phyloP scores from a whole-genome alignment of 2,329 filamentous ascomycete species.

The Aspergillus ruber region DNA sequence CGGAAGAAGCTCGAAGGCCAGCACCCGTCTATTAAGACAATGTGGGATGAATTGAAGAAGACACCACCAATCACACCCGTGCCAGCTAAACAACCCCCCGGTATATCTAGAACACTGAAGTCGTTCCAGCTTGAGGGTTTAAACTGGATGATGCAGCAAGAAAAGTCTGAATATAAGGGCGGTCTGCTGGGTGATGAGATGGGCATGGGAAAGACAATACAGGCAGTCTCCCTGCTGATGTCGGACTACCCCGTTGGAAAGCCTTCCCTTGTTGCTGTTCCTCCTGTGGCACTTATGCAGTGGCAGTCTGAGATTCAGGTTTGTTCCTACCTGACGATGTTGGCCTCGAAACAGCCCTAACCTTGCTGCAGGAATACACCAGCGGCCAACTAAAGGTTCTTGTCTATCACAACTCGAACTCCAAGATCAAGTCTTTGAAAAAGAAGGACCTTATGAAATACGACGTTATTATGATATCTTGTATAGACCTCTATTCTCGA shows the following conservation, averaged over 20 bases:
- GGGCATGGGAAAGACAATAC: constrained; percentile 98
- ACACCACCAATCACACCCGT: constrained; percentile 60
- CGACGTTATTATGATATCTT: constrained; percentile 96
- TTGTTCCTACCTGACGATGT: constrained; percentile 19
- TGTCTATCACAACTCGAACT: constrained; percentile 80
- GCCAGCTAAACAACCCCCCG: constrained; percentile 63
- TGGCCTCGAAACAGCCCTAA: not conserved
- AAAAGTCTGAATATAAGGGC: constrained; percentile 76
- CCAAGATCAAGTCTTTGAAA: constrained; percentile 71
- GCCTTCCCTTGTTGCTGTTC: constrained; percentile 81
- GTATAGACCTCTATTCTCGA: constrained; percentile 46
- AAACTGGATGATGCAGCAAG: constrained; percentile 90
- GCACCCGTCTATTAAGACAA: constrained; percentile 72
- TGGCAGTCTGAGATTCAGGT: constrained; percentile 78
- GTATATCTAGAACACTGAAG: constrained; percentile 78
- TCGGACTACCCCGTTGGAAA: constrained; percentile 82
- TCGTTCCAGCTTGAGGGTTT: constrained; percentile 90
- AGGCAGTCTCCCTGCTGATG: constrained; percentile 96
- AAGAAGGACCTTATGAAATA: constrained; percentile 70
- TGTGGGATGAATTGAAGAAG: constrained; percentile 74
- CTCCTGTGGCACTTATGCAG: constrained; percentile 91
- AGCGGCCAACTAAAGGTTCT: constrained; percentile 85
- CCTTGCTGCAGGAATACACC: constrained; percentile 53
- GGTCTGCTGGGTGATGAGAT: constrained; percentile 95
- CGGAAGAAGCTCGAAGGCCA: constrained; percentile 63